Percentiles rank a stretch among this genome's conserved stretches.
Conservation (phyloP, 1,139 yeast genomes). For the Yamadazyma membranifaciens region DNA sequence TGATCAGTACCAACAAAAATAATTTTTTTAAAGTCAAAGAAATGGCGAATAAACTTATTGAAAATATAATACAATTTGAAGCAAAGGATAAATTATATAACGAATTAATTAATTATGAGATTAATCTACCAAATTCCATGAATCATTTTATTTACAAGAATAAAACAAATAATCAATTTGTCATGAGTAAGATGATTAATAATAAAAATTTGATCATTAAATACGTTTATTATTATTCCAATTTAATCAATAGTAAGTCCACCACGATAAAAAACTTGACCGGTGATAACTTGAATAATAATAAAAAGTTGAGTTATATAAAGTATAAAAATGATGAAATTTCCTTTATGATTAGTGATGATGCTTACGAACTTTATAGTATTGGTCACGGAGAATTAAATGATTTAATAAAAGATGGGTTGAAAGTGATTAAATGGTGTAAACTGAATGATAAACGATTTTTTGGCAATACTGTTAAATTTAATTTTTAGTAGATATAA, state of each 20-base stretch:
- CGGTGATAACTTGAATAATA: constrained; percentile 8
- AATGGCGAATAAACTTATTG: constrained; percentile 53
- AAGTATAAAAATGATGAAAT: constrained; percentile 20
- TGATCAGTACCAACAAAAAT: constrained; percentile 81
- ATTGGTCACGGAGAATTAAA: constrained; percentile 31
- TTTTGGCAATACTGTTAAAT: constrained; percentile 26
- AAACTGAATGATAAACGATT: constrained; percentile 34
- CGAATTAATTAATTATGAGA: constrained; percentile 31
- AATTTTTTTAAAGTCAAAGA: constrained; percentile 74
- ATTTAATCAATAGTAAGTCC: constrained; percentile 28
- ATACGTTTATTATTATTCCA: constrained; percentile 32
- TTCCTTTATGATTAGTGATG: constrained; percentile 41
- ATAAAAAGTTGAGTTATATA: constrained; percentile 36
- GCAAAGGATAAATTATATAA: constrained; percentile 36
- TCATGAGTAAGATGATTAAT: constrained; percentile 24
- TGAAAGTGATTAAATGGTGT: constrained; percentile 41
- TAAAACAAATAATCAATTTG: constrained; percentile 44
- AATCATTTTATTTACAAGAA: constrained; percentile 80
- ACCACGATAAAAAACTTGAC: constrained; percentile 19
- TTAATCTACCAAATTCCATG: constrained; percentile 38
- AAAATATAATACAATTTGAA: constrained; percentile 36
- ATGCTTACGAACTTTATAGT: constrained; percentile 39
- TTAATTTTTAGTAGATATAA: constrained; percentile 10
- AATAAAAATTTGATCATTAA: constrained; percentile 20
- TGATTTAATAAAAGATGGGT: constrained; percentile 31